Conservation (phyloP, 177 flowering plant species). For the Tripterygium wilfordii region DNA sequence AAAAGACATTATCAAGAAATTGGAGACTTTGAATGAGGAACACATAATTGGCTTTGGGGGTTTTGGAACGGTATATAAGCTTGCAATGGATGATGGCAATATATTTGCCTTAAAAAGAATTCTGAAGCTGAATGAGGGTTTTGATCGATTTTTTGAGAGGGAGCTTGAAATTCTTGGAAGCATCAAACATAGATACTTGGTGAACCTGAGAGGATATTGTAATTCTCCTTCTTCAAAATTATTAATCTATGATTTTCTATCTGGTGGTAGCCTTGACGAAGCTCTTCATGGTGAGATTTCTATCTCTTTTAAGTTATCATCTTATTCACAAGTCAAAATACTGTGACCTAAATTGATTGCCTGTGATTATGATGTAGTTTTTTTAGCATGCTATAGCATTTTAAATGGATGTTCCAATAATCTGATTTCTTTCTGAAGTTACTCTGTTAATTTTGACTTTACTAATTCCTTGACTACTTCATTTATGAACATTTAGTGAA, state of each 20-base stretch:
- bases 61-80: conserved; percentile 92
- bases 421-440: too few species aligned
- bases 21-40: conserved; percentile 79
- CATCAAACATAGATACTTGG: conserved; percentile 89
- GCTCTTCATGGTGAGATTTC: conserved; percentile 78
- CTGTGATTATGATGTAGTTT: too few species aligned
- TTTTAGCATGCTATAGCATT: too few species aligned
- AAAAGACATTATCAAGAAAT: conserved; percentile 84
- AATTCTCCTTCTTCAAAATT: conserved; percentile 90
- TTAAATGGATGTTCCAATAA: too few species aligned
- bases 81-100: conserved; percentile 96
- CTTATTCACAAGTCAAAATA: too few species aligned
- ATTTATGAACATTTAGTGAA: too few species aligned
- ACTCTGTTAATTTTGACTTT: too few species aligned
- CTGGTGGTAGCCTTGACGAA: conserved; percentile 97
- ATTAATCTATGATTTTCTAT: conserved; percentile 81
- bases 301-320: background rate
- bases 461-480: too few species aligned
- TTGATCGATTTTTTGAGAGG: conserved; percentile 92
- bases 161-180: conserved; percentile 99
- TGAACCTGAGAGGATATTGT: conserved; percentile 95
- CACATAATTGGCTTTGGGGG: conserved; percentile 92
- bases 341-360: too few species aligned
- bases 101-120: conserved; percentile 92
- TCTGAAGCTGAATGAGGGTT: conserved; percentile 73